Base-by-base conservation (phyloP, 495 filamentous ascomycete species). In the Podospora appendiculata region DNA sequence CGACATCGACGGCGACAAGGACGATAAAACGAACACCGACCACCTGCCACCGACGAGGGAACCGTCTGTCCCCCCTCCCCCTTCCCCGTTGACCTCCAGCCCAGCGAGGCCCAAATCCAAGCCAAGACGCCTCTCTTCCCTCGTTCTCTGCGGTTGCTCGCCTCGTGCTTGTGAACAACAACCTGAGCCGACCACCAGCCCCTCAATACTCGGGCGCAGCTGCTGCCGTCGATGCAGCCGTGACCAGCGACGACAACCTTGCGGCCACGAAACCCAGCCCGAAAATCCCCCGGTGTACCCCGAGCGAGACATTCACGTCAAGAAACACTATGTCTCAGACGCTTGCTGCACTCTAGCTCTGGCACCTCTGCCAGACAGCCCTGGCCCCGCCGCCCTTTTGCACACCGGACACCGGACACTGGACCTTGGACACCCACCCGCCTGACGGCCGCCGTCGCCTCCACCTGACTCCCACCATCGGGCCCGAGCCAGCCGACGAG, bases 241-340 rank as follows among this genome's bases (percentile, higher is more conserved):
- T 48, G 49, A 52, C 53, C 25, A 25, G 5, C 2, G 39, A 41
- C 34, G 18, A 45, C 17, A 18, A 41, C 47, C 40, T 51, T 19
- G 14, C 35, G 39, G 34, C 47, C n/a, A 17, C 32, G 51, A 47
- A 50, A 41, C 35, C 12, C 32, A 38, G 6, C 44, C 41, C 8
- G 41, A 43, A 25, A 25, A 11, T 14, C 8, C 17, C 16, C 8
- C 41, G 12, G 14, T 10, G 16, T 8, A 14, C 32, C 34, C n/a
- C 32, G 53, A 58, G 60, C 55, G 61, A 61, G 58, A 60, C 60
- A 64, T 55, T 58, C 65, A 67, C 64, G 58, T 65, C 69, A 58
- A 62, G 57, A 54, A 53, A 61, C 72, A 76, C 57, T 60, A 67
- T 77, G 74, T 75, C 73, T 76, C 71, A 64, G 69, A 60, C 63